A percentile compares a stretch with the other conserved stretches of the same genome.
Evolutionary conservation across 345 rosid genomes (phyloP).

Genomic region (Eucalyptus urophylla): DNA sequence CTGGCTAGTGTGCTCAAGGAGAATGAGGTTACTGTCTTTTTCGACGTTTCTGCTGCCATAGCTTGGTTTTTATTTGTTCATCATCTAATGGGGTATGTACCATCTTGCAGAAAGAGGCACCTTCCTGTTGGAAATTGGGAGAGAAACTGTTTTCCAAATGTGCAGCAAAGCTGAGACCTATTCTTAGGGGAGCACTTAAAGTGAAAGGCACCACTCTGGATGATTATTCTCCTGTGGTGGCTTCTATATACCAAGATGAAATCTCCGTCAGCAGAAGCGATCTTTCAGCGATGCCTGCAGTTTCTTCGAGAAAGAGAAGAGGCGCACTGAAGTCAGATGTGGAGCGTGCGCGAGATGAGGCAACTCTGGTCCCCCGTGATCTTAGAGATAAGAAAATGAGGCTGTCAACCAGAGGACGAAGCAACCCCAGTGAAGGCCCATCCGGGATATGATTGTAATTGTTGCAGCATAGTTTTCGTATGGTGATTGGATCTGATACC

Average conservation of each 20-base stretch:
- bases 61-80: not conserved
- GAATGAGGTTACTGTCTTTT: conserved; percentile 30
- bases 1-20: conserved; percentile 44
- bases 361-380: not conserved
- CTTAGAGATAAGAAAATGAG: not conserved
- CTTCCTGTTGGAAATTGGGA: conserved; percentile 36
- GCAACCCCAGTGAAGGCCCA: not conserved
- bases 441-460: not conserved
- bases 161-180: conserved; percentile 37
- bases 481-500: no score
- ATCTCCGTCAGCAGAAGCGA: not conserved
- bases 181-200: conserved; percentile 36
- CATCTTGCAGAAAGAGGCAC: conserved; percentile 29
- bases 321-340: not conserved
- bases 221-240: conserved; percentile 43
- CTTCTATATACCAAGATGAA: conserved; percentile 27
- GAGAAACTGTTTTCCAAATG: conserved; percentile 47
- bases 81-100: not conserved
- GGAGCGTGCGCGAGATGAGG: not conserved
- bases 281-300: not conserved
- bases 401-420: not conserved
- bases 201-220: conserved; percentile 22
- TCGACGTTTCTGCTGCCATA: not conserved
- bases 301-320: not conserved
- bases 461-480: not conserved